Evolutionary conservation across 345 rosid genomes (phyloP).

Genomic region (Litchi chinensis): DNA sequence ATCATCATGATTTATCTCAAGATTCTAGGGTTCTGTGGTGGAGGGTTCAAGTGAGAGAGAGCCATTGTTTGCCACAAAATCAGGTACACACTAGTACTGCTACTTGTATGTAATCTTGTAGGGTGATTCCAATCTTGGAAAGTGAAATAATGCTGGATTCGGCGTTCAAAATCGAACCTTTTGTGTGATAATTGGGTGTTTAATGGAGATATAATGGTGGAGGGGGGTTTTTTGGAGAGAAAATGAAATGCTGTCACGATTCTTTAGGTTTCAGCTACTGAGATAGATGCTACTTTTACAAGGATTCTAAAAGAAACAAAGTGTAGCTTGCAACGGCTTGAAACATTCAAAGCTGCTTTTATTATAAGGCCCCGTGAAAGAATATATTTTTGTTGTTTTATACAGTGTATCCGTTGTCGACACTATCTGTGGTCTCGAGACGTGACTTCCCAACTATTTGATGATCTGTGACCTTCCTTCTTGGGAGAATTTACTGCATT

Average conservation of each 20-base stretch:
- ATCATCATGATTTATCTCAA: conserved; percentile 40
- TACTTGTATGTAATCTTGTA: not conserved
- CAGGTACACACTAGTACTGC: conserved; percentile 26
- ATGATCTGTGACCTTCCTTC: conserved; percentile 14
- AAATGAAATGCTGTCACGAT: conserved; percentile 30
- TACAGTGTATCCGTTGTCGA: conserved; percentile 22
- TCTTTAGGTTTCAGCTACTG: conserved; percentile 11
- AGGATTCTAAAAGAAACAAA: conserved; percentile 34
- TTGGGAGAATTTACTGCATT: conserved; percentile 4
- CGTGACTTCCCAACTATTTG: conserved; percentile 13
- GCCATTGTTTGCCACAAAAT: conserved; percentile 5
- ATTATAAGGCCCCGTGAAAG: not conserved
- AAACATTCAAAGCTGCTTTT: conserved; percentile 36
- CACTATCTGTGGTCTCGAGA: not conserved
- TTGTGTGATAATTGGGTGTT: conserved; percentile 2
- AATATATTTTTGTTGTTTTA: conserved; percentile 5
- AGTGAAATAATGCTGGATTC: conserved; percentile 22
- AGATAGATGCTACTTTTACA: conserved; percentile 25
- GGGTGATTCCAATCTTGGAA: not conserved
- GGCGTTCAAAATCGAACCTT: not conserved
- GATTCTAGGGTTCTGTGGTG: conserved; percentile 32
- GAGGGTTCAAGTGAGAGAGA: conserved; percentile 7
- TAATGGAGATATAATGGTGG: conserved; percentile 19
- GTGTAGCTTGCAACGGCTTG: conserved; percentile 34
- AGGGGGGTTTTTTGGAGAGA: not conserved